Evolutionary conservation across 208 protist genomes (phyloP).

Genomic region (Trypanosoma vivax): DNA sequence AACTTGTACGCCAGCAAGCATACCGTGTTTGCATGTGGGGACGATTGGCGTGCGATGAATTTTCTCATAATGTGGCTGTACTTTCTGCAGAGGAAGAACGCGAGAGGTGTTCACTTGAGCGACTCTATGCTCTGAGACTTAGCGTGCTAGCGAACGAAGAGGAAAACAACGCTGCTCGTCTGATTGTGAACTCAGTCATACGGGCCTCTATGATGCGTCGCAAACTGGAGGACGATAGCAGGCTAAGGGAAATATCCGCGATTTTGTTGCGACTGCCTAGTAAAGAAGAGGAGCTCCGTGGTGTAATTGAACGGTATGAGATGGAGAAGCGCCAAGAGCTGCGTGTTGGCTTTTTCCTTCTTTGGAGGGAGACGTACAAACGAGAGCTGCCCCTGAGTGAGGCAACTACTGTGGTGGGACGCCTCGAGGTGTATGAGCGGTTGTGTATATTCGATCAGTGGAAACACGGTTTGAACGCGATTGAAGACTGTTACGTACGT

Average conservation of each 20-base stretch:
- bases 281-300: slow-evolving; percentile 38
- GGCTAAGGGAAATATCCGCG: slow-evolving; percentile 9
- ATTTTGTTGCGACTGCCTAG: slow-evolving; percentile 6
- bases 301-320: slow-evolving; percentile 42
- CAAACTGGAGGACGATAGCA: slow-evolving; percentile 4
- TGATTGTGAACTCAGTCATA: slow-evolving; percentile 22
- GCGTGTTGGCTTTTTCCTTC: slow-evolving; percentile 29
- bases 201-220: slow-evolving; percentile 8
- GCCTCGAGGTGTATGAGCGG: slow-evolving; percentile 54
- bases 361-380: slow-evolving; percentile 52
- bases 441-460: slow-evolving; percentile 48
- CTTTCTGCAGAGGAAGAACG: slow-evolving; percentile 16
- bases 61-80: slow-evolving; percentile 4
- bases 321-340: slow-evolving; percentile 26
- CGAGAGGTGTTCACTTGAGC: slow-evolving; percentile 15
- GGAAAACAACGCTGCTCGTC: slow-evolving; percentile 15
- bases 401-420: slow-evolving; percentile 28
- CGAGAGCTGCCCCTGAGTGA: slow-evolving; percentile 16
- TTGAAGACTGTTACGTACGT: slow-evolving; percentile 16
- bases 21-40: slow-evolving; percentile 4
- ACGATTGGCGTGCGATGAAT: neutral
- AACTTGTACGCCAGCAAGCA: slow-evolving; percentile 13
- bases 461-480: slow-evolving; percentile 25
- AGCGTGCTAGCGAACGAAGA: slow-evolving; percentile 22
- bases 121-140: slow-evolving; percentile 18